A percentile compares a stretch with the other conserved stretches of the same genome.
phyloP scores from a whole-genome alignment of 305 asterid species.

The Fraxinus greggii region DNA sequence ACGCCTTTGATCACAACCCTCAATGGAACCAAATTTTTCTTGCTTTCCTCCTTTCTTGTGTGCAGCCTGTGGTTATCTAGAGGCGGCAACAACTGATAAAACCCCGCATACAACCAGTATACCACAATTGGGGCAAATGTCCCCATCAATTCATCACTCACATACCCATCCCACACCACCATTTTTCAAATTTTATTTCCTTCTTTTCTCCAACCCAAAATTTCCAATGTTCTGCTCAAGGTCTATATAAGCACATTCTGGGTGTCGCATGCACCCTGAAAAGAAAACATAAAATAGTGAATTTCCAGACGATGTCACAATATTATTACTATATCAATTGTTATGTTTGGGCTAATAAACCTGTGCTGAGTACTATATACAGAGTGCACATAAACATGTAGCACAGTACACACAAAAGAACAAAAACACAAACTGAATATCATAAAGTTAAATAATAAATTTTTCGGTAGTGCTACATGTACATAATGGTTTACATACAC shows the following conservation, averaged over 20 bases:
- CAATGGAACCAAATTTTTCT: slow-evolving; percentile 67
- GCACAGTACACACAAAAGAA: neutral
- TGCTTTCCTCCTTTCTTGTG: slow-evolving; percentile 59
- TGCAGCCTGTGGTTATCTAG: slow-evolving; percentile 72
- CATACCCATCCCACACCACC: slow-evolving; percentile 79
- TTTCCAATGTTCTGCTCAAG: slow-evolving; percentile 27
- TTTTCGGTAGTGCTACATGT: neutral
- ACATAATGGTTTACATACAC: too few species aligned
- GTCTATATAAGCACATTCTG: slow-evolving; percentile 29
- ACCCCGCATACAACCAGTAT: slow-evolving; percentile 78
- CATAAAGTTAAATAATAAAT: neutral
- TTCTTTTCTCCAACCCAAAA: slow-evolving; percentile 19
- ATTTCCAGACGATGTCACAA: neutral
- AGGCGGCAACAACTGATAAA: slow-evolving; percentile 67
- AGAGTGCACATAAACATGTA: neutral
- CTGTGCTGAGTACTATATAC: neutral
- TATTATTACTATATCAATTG: neutral
- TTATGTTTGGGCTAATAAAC: neutral
- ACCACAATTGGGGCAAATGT: slow-evolving; percentile 79
- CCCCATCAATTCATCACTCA: slow-evolving; percentile 79
- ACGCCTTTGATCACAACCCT: slow-evolving; percentile 69
- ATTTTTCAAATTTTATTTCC: slow-evolving; percentile 19
- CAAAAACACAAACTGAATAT: neutral
- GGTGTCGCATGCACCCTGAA: slow-evolving; percentile 39
- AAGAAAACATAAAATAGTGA: slow-evolving; percentile 17